Conservation (phyloP, 352 stramenopile genomes). For the Blastocystis sp. region DNA sequence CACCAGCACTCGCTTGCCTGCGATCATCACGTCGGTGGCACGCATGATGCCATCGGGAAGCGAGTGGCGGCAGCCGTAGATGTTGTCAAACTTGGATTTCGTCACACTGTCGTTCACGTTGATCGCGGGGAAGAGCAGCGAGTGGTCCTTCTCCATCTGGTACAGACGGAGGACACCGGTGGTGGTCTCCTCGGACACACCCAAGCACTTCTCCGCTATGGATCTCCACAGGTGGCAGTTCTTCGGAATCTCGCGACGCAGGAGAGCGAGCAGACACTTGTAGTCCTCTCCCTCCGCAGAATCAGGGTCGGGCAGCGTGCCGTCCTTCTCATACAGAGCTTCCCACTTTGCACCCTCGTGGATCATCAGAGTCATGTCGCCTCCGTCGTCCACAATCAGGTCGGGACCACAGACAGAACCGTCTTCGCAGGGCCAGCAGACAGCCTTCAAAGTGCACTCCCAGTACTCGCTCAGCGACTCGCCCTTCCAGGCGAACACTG, state of each 20-base stretch:
- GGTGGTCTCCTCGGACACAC: slow-evolving; percentile 96
- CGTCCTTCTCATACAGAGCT: slow-evolving; percentile 83
- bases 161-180: slow-evolving; percentile 95
- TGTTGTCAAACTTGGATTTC: slow-evolving; percentile 99
- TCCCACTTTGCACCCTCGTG: slow-evolving; percentile 96
- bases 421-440: slow-evolving; percentile 90
- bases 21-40: slow-evolving; percentile 96
- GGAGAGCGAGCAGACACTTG: slow-evolving; percentile 95
- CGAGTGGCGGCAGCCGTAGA: slow-evolving; percentile 97
- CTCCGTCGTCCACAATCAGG: slow-evolving; percentile 95
- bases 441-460: slow-evolving; percentile 95
- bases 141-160: slow-evolving; percentile 91
- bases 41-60: slow-evolving; percentile 95
- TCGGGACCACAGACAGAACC: slow-evolving; percentile 90
- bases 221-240: slow-evolving; percentile 93
- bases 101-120: slow-evolving; percentile 99
- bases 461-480: slow-evolving; percentile 96
- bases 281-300: slow-evolving; percentile 93
- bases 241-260: slow-evolving; percentile 84
- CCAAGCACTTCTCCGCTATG: slow-evolving; percentile 85
- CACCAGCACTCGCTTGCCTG: slow-evolving; percentile 92
- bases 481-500: slow-evolving; percentile 97
- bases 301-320: slow-evolving; percentile 84
- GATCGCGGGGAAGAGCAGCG: slow-evolving; percentile 92
- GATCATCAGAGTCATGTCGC: slow-evolving; percentile 97